These are phyloP conservation scores for Candida nitratophila DNA, from an alignment of 805 yeast species.

Conservation along the genomic window DNA sequence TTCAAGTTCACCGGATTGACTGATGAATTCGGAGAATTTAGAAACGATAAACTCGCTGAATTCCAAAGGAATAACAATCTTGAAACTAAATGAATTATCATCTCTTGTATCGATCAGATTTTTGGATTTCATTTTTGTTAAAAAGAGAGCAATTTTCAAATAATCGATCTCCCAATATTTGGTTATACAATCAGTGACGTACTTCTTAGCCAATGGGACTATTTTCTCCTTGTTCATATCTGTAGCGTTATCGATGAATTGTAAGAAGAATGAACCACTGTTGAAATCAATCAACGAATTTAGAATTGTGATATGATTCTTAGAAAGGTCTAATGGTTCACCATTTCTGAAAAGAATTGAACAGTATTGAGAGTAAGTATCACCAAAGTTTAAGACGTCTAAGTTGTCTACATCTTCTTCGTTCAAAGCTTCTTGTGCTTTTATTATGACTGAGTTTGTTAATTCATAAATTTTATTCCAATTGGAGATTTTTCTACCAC, in stretches of 20 bases:
- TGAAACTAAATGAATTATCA: slow-evolving; percentile 6
- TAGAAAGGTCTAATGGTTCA: slow-evolving; percentile 37
- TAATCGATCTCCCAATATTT: slow-evolving; percentile 30
- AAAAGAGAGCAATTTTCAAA: slow-evolving; percentile 34
- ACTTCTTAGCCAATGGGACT: slow-evolving; percentile 35
- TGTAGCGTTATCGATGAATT: slow-evolving; percentile 40
- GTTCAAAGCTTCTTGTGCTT: slow-evolving; percentile 1
- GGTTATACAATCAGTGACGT: slow-evolving; percentile 42
- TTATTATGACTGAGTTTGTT: slow-evolving; percentile 2
- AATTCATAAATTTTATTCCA: slow-evolving; percentile 34
- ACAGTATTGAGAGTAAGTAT: slow-evolving; percentile 36
- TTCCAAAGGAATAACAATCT: slow-evolving; percentile 25
- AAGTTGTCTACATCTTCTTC: slow-evolving; percentile 5
- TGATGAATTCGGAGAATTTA: slow-evolving; percentile 6
- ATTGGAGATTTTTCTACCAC: slow-evolving; percentile 53
- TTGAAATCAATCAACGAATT: slow-evolving; percentile 29
- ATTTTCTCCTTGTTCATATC: slow-evolving; percentile 38
- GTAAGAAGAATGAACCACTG: slow-evolving; percentile 31
- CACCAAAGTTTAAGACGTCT: slow-evolving; percentile 12
- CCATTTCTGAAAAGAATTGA: slow-evolving; percentile 50
- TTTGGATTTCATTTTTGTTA: slow-evolving; percentile 28
- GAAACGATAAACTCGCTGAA: slow-evolving; percentile 23
- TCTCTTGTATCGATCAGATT: slow-evolving; percentile 7
- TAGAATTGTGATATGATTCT: slow-evolving; percentile 37
- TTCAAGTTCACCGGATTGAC: background rate